phyloP scores from a whole-genome alignment of 1,139 yeast genomes.

The Eremothecium sinecaudum region DNA sequence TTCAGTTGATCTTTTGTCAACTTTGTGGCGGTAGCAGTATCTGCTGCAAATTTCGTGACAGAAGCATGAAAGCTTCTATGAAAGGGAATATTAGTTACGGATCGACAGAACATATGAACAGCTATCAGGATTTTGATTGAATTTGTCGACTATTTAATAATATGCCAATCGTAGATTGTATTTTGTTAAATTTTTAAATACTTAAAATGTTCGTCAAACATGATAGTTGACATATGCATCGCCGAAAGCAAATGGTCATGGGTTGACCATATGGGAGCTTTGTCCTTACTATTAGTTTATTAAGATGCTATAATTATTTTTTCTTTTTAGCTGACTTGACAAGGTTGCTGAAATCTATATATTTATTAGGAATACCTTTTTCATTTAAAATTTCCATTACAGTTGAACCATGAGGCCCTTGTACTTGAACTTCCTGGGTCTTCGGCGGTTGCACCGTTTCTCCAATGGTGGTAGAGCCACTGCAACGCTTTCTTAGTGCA shows the following conservation, averaged over 20 bases:
- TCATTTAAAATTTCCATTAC: conserved; percentile 52
- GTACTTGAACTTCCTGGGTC: conserved; percentile 64
- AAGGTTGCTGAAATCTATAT: conserved; percentile 60
- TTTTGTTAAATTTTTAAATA: no score
- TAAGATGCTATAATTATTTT: conserved; percentile 3
- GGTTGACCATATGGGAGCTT: no score
- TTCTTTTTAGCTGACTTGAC: conserved; percentile 46
- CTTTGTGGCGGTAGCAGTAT: conserved; percentile 5
- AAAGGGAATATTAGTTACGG: background rate
- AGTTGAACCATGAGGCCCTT: conserved; percentile 74
- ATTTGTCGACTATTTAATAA: no score
- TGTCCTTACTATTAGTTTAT: no score
- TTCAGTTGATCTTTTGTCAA: conserved; percentile 25
- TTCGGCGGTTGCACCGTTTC: conserved; percentile 47
- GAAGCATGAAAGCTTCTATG: conserved; percentile 1
- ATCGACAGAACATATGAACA: no score
- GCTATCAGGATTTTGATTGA: no score
- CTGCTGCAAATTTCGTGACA: background rate
- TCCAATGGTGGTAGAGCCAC: conserved; percentile 76
- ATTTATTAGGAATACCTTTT: conserved; percentile 57
- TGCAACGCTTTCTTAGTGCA: conserved; percentile 67
- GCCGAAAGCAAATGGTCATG: no score
- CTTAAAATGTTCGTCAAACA: no score
- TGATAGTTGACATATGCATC: no score
- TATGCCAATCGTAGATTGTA: no score